phyloP scores from a whole-genome alignment of 1,139 yeast genomes.

The Suhomyces chickasaworum region DNA sequence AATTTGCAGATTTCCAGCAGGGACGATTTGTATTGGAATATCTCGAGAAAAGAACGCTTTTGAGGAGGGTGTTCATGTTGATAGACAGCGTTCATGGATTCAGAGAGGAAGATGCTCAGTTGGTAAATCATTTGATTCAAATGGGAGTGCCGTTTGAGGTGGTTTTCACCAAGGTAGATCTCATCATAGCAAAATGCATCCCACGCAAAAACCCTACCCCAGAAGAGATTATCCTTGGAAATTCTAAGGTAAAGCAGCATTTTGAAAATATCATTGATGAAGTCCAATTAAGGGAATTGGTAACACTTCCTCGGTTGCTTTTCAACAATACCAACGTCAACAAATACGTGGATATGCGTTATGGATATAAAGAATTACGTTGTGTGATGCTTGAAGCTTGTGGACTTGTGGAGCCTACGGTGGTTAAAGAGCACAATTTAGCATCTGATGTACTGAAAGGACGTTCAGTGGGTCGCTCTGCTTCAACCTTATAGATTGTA shows the following conservation, averaged over 20 bases:
- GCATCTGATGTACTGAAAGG: not conserved
- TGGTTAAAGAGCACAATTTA: constrained; percentile 6
- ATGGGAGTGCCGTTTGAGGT: constrained; percentile 71
- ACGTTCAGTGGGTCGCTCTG: constrained; percentile 1
- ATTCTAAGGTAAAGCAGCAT: constrained; percentile 27
- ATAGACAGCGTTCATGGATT: constrained; percentile 63
- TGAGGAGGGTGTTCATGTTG: constrained; percentile 62
- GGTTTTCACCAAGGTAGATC: constrained; percentile 75
- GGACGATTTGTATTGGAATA: constrained; percentile 71
- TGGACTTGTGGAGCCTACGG: constrained; percentile 21
- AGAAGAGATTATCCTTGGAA: constrained; percentile 22
- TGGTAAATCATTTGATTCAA: constrained; percentile 52
- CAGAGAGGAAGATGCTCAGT: constrained; percentile 53
- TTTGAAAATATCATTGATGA: constrained; percentile 25
- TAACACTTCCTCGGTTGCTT: constrained; percentile 34
- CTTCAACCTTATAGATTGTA: not conserved
- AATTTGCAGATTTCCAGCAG: constrained; percentile 58
- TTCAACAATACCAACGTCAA: constrained; percentile 38
- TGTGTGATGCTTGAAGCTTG: constrained; percentile 37
- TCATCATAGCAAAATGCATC: constrained; percentile 34
- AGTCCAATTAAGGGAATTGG: constrained; percentile 26
- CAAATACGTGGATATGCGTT: constrained; percentile 23
- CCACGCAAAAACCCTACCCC: constrained; percentile 15
- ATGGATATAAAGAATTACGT: constrained; percentile 42
- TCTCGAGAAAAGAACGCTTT: constrained; percentile 50